These are phyloP conservation scores for Diaporthe vaccinii DNA, from an alignment of 2,329 filamentous ascomycete genomes.

Conservation along the genomic window DNA sequence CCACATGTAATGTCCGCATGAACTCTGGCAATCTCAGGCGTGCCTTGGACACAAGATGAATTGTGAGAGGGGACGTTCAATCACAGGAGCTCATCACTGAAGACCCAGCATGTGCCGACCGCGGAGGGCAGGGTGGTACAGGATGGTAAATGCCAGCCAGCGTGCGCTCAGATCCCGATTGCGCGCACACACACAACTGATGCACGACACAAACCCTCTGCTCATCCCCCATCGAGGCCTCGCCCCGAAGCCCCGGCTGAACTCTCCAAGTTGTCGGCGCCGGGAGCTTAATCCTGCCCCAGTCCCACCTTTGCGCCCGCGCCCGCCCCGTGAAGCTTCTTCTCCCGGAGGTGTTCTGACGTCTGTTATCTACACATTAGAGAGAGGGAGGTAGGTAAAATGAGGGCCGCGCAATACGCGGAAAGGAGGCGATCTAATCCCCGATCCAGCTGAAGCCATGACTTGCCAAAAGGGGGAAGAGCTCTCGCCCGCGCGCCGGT, in stretches of 20 bases:
- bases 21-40: not conserved
- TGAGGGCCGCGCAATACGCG: not conserved
- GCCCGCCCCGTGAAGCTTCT: not conserved
- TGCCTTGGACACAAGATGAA: not conserved
- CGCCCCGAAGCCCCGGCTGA: slow-evolving; percentile 12
- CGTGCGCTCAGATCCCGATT: not conserved
- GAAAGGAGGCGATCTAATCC: slow-evolving; percentile 17
- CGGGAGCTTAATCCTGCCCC: slow-evolving; percentile 24
- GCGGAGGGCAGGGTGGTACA: slow-evolving; percentile 4
- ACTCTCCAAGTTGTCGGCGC: slow-evolving; percentile 23
- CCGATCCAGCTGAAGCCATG: slow-evolving; percentile 29
- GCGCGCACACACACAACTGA: not conserved
- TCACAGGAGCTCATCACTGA: not conserved
- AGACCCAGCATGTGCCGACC: slow-evolving; percentile 2
- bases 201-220: not conserved
- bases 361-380: not conserved
- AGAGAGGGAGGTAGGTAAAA: no score
- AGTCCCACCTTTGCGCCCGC: slow-evolving; percentile 9
- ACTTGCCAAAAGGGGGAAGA: slow-evolving; percentile 14
- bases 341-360: not conserved
- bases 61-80: not conserved
- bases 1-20: not conserved
- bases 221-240: not conserved
- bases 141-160: not conserved
- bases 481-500: not conserved